Percentiles rank a stretch among this genome's conserved stretches.
phyloP scores from a whole-genome alignment of 768 basidiomycete species.

The Mycena pura region DNA sequence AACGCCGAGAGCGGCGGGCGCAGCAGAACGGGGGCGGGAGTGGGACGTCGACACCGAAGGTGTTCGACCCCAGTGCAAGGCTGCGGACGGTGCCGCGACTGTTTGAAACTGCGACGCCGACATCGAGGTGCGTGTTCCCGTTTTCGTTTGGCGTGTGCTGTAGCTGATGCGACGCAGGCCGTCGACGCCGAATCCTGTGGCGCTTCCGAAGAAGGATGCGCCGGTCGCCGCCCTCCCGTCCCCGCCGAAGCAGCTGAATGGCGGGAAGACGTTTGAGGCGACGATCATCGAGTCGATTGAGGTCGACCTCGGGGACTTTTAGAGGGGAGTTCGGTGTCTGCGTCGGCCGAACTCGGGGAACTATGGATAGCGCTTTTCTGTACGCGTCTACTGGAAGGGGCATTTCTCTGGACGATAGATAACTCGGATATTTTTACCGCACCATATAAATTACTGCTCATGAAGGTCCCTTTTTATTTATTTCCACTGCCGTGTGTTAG shows the following conservation, averaged over 20 bases:
- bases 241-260: neutral
- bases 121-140: conserved; percentile 65
- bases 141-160: neutral
- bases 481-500: neutral
- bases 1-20: conserved; percentile 72
- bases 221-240: neutral
- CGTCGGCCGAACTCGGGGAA: no score
- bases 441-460: no score
- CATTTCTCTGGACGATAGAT: no score
- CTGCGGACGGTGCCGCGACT: conserved; percentile 68
- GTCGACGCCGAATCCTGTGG: conserved; percentile 52
- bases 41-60: conserved; percentile 36
- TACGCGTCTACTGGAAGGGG: neutral
- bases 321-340: no score
- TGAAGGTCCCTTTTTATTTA: no score
- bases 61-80: conserved; percentile 69
- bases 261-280: conserved; percentile 20
- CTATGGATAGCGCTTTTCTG: no score
- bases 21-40: conserved; percentile 42
- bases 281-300: conserved; percentile 33
- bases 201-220: conserved; percentile 37
- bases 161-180: conserved; percentile 43
- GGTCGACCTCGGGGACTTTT: conserved; percentile 30
- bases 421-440: no score
- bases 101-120: conserved; percentile 56